Percentiles rank a stretch among this genome's conserved stretches.
Evolutionary conservation across 139 green algal species (phyloP).

Genomic region (Volvox reticuliferus): DNA sequence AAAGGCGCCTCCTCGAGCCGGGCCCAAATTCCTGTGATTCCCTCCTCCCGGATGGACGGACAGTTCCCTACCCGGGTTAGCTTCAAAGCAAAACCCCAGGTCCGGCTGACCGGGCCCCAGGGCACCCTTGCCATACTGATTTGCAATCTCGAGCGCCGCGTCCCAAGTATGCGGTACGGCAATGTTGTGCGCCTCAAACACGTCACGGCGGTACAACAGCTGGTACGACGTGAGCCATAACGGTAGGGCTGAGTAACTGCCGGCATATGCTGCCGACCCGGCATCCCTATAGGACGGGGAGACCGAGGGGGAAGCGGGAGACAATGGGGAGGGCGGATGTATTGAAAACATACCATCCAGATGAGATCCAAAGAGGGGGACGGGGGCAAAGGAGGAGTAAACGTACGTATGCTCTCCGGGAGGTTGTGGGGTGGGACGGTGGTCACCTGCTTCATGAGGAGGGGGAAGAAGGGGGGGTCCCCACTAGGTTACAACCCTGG

Average conservation of each 20-base stretch:
- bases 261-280: background rate
- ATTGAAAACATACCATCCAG: too few relatives aligned
- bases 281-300: background rate
- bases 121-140: background rate
- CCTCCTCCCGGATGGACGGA: too few relatives aligned
- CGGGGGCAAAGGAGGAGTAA: background rate
- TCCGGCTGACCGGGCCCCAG: slow-evolving; percentile 11
- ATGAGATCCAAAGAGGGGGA: too few relatives aligned
- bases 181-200: slow-evolving; percentile 33
- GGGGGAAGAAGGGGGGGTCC: too few relatives aligned
- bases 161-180: slow-evolving; percentile 37
- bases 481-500: background rate
- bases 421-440: too few relatives aligned
- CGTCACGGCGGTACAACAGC: slow-evolving; percentile 33
- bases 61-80: background rate
- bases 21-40: background rate
- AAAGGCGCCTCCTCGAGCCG: background rate
- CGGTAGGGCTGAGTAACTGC: background rate
- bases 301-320: background rate
- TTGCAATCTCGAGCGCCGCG: background rate
- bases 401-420: background rate
- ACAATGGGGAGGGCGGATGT: too few relatives aligned
- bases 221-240: background rate
- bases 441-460: too few relatives aligned
- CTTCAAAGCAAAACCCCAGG: slow-evolving; percentile 2